Evolutionary conservation across 2,329 filamentous ascomycete species (phyloP), one percentile per base, ranked within the genome.

Genomic region (Clarireedia monteithiana): DNA sequence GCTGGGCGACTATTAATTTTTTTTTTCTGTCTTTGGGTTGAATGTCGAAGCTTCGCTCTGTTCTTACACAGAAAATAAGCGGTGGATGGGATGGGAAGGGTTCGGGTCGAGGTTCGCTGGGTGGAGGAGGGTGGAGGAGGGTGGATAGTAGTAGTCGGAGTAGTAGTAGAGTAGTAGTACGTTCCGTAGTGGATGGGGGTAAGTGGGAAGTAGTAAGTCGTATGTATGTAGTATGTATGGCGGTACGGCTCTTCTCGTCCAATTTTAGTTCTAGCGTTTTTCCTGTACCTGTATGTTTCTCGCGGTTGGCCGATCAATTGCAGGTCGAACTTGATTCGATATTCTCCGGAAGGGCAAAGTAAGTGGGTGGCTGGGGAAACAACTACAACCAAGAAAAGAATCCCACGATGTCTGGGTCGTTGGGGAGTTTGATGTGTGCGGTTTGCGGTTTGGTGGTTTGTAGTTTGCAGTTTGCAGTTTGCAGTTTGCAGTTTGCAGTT

Each of bases 281-380:
- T 17, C 24, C 20, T 44, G 27, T 39, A 26, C 9, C 14, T 20
- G 15, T 34, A 3, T 24, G 39, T 23, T 12, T 27, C 34, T 17
- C 23, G 20, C 44, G 26, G 51, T 40, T 53, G 51, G 44, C 44
- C 10, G 51, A 53, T 53, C 44, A 53, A 53, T 53, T 40, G 20
- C 36, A 40, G 10, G 9, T 20, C 10, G 6, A 10, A 27, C 20
- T 40, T 45, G 52, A 34, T 30, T 46, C 23, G 44, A 46, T 54
- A 17, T 54, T 23, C 49, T 54, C 42, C 45, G 51, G 39, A 53
- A 46, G 30, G 26, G 27, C 15, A 7, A 15, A 39, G 39, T 48
- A 55, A 48, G 52, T 50, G 46, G 52, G 52, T 55, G 52, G 52
- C 52, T 55, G 52, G 52, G 45, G 46, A 23, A 50, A n/a, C 48